These are phyloP conservation scores for Hevea brasiliensis DNA, from an alignment of 345 rosid species.

Conservation along the genomic window DNA sequence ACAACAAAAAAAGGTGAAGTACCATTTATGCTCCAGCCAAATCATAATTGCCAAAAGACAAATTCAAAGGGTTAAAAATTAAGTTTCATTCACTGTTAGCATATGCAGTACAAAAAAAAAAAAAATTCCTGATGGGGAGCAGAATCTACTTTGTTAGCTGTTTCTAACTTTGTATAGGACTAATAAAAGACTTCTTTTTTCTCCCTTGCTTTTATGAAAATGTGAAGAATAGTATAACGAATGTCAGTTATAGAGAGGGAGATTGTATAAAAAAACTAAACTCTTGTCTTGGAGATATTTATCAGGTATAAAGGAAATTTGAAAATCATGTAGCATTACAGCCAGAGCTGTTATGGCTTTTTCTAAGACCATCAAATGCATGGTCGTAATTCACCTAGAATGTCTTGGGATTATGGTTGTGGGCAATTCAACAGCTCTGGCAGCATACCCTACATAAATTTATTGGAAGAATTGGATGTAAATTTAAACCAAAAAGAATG, in stretches of 20 bases:
- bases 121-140: background rate
- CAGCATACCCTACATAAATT: background rate
- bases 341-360: background rate
- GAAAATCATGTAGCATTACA: background rate
- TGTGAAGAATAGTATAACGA: background rate
- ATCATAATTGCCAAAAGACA: background rate
- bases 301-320: background rate
- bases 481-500: background rate
- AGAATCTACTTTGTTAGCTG: background rate
- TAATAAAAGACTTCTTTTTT: constrained; percentile 1
- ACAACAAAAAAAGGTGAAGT: constrained; percentile 12
- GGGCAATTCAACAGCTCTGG: background rate
- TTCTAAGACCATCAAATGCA: background rate
- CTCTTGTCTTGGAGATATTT: no score
- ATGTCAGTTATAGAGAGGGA: background rate
- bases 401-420: background rate
- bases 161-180: constrained; percentile 2
- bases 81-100: background rate
- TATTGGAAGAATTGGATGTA: background rate
- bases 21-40: background rate
- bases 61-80: background rate
- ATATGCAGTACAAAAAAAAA: background rate
- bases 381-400: background rate
- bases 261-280: background rate
- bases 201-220: background rate